Percentiles rank a stretch among this genome's conserved stretches.
Conservation (phyloP, 2,329 filamentous ascomycete genomes). For the Penicillium sp. region DNA sequence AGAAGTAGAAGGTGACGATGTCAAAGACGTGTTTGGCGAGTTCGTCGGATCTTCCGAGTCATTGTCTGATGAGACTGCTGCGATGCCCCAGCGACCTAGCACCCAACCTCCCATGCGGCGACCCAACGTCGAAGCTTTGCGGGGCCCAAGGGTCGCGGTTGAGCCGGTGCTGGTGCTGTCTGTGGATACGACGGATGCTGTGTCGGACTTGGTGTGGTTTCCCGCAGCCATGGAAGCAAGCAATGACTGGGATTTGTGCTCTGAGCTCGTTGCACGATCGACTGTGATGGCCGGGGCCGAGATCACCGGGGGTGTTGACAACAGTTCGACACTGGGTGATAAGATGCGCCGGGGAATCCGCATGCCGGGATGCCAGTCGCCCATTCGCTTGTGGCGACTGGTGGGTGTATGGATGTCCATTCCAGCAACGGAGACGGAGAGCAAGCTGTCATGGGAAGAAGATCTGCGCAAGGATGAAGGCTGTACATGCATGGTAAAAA, state of each 20-base stretch:
- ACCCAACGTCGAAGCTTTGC: slow-evolving; percentile 35
- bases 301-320: slow-evolving; percentile 33
- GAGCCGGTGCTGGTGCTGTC: slow-evolving; percentile 19
- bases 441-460: slow-evolving; percentile 75
- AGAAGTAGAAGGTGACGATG: slow-evolving; percentile 27
- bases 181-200: slow-evolving; percentile 21
- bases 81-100: slow-evolving; percentile 53
- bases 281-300: slow-evolving; percentile 33
- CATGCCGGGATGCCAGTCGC: slow-evolving; percentile 44
- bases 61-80: slow-evolving; percentile 30
- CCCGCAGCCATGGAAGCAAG: slow-evolving; percentile 32
- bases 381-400: slow-evolving; percentile 65
- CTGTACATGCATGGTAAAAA: slow-evolving; percentile 18
- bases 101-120: slow-evolving; percentile 59
- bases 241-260: slow-evolving; percentile 26
- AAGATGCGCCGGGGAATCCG: slow-evolving; percentile 42
- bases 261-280: slow-evolving; percentile 21
- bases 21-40: background rate
- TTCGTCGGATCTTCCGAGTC: background rate
- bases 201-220: slow-evolving; percentile 9
- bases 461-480: slow-evolving; percentile 52
- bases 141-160: slow-evolving; percentile 12
- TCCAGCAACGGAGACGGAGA: slow-evolving; percentile 77
- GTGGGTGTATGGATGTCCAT: slow-evolving; percentile 83
- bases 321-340: slow-evolving; percentile 35